phyloP scores from a whole-genome alignment of 2,329 filamentous ascomycete species.

The Beauveria asiatica region DNA sequence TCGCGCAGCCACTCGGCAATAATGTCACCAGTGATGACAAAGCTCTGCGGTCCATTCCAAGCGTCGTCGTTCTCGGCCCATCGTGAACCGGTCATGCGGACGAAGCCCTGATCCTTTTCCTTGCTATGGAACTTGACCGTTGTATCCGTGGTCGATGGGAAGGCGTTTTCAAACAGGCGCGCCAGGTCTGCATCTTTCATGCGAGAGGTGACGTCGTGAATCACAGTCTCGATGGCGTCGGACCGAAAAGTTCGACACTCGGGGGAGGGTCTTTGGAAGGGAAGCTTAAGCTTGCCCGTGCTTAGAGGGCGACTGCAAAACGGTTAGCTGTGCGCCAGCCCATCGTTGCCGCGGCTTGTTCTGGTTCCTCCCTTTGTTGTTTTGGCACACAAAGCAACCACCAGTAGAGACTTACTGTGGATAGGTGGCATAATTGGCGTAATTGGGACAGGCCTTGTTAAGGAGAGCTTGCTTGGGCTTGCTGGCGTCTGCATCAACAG shows the following conservation, averaged over 20 bases:
- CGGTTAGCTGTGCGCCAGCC: not conserved
- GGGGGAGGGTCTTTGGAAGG: constrained; percentile 74
- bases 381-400: not conserved
- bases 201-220: constrained; percentile 67
- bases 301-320: constrained; percentile 62
- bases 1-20: constrained; percentile 89
- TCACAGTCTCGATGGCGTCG: constrained; percentile 78
- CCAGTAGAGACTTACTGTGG: constrained; percentile 28
- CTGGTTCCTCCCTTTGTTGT: not conserved
- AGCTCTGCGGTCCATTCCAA: constrained; percentile 83
- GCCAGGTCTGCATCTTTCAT: constrained; percentile 84
- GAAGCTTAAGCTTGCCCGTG: constrained; percentile 67
- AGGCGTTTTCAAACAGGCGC: constrained; percentile 89
- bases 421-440: constrained; percentile 29
- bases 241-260: constrained; percentile 87
- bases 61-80: constrained; percentile 41
- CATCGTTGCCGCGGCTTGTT: not conserved
- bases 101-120: constrained; percentile 35
- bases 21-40: constrained; percentile 90
- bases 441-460: constrained; percentile 30
- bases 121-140: constrained; percentile 82
- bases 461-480: constrained; percentile 20
- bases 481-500: constrained; percentile 14
- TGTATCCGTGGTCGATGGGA: constrained; percentile 61
- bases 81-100: constrained; percentile 24